Evolutionary conservation across 768 basidiomycete species (phyloP).

Genomic region (Boletales sp.): DNA sequence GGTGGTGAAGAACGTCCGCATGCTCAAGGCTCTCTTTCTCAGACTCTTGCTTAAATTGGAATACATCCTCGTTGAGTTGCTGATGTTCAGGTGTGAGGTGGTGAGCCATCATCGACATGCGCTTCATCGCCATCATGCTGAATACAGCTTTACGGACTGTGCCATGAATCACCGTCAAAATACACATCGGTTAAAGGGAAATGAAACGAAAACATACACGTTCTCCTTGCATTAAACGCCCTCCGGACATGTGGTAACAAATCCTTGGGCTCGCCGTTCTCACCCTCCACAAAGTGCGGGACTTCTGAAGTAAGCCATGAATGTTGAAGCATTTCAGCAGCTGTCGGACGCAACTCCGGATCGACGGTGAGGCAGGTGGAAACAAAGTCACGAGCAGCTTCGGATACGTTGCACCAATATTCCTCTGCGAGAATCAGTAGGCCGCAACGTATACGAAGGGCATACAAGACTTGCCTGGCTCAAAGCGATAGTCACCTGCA

Average conservation of each 20-base stretch:
- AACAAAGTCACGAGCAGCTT: conserved; percentile 83
- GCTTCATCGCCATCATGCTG: conserved; percentile 80
- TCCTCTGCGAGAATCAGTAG: conserved; percentile 43
- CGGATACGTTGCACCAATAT: conserved; percentile 85
- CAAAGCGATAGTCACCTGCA: conserved; percentile 88
- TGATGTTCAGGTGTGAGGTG: conserved; percentile 42
- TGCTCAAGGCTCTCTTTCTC: conserved; percentile 47
- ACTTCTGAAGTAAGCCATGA: conserved; percentile 58
- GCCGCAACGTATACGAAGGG: background rate
- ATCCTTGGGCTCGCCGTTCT: conserved; percentile 60
- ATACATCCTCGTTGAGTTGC: conserved; percentile 55
- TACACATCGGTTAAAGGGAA: background rate
- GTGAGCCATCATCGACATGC: conserved; percentile 59
- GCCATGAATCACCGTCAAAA: conserved; percentile 5
- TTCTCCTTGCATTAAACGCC: conserved; percentile 83
- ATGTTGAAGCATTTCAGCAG: conserved; percentile 69
- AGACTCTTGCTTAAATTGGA: conserved; percentile 77
- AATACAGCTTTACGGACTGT: conserved; percentile 86
- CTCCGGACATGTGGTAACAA: conserved; percentile 87
- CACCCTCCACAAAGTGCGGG: conserved; percentile 65
- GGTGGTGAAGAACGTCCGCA: conserved; percentile 48
- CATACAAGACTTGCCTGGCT: conserved; percentile 44
- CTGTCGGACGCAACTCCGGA: conserved; percentile 75
- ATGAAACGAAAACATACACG: conserved; percentile 64
- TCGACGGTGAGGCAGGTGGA: conserved; percentile 80